Percentiles rank a stretch among this genome's conserved stretches.
Evolutionary conservation across 2,329 filamentous ascomycete genomes (phyloP).

Genomic region (Nannizziopsis barbatae): DNA sequence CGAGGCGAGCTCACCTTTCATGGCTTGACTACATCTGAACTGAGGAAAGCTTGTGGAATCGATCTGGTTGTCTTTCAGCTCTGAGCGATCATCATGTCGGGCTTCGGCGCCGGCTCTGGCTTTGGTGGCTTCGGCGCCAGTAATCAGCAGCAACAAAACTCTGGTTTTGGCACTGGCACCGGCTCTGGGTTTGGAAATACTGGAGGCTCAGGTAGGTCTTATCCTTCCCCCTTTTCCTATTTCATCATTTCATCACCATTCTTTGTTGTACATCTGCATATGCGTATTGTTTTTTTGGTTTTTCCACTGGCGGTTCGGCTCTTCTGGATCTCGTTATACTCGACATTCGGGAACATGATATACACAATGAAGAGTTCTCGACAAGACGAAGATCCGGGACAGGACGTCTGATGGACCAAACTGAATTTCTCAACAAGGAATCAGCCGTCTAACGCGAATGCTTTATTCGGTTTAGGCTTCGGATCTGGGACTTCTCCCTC

Average conservation of each 20-base stretch:
- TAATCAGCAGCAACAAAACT: constrained; percentile 12
- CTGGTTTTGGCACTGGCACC: constrained; percentile 14
- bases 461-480: constrained; percentile 25
- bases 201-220: constrained; percentile 15
- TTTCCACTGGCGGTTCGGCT: constrained; percentile 4
- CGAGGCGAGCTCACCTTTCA: not conserved
- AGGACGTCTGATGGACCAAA: not conserved
- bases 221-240: constrained; percentile 8
- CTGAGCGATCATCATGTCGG: constrained; percentile 12
- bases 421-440: not conserved
- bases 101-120: constrained; percentile 14
- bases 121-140: constrained; percentile 17
- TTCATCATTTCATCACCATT: not conserved
- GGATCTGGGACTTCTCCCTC: constrained; percentile 26
- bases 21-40: constrained; percentile 4
- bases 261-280: not conserved
- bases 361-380: not conserved
- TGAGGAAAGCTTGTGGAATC: not conserved
- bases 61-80: constrained; percentile 3
- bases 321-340: constrained; percentile 7
- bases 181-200: constrained; percentile 11
- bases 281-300: constrained; percentile 4
- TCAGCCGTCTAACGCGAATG: constrained; percentile 14
- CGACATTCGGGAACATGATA: not conserved
- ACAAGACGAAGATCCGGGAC: constrained; percentile 3